These are phyloP conservation scores for Marsdenia floribunda DNA, from an alignment of 257 asterid genomes.

Conservation along the genomic window DNA sequence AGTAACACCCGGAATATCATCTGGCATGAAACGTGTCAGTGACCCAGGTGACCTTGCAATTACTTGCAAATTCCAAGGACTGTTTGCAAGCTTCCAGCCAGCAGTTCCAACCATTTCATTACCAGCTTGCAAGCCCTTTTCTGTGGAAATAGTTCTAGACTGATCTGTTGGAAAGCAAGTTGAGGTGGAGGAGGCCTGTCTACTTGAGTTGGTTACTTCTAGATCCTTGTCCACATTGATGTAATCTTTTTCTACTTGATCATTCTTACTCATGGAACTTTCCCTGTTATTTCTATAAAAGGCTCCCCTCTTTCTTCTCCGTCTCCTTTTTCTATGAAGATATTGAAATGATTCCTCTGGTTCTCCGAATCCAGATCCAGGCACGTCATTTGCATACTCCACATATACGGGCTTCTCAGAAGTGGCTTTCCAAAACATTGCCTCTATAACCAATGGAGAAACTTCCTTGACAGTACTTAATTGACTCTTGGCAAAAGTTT, in stretches of 20 bases:
- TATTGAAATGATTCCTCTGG: conserved; percentile 64
- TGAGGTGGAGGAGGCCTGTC: conserved; percentile 25
- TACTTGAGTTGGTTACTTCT: conserved; percentile 31
- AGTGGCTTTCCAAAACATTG: conserved; percentile 91
- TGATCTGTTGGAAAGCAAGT: conserved; percentile 27
- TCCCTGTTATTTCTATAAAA: conserved; percentile 52
- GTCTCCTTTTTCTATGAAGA: conserved; percentile 49
- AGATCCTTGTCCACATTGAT: conserved; percentile 23
- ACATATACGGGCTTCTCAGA: conserved; percentile 78
- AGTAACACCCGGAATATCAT: conserved; percentile 98
- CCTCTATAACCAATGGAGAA: conserved; percentile 64
- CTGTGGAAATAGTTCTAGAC: conserved; percentile 29
- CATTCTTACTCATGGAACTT: conserved; percentile 32
- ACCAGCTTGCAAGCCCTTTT: conserved; percentile 31
- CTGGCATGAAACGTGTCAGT: conserved; percentile 94
- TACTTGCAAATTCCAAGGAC: conserved; percentile 98
- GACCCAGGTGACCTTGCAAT: conserved; percentile 95
- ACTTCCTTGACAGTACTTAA: conserved; percentile 71
- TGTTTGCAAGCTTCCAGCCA: conserved; percentile 93
- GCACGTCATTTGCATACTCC: conserved; percentile 97
- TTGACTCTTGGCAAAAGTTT: conserved; percentile 63
- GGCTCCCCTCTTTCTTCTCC: conserved; percentile 62
- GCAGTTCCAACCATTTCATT: conserved; percentile 74
- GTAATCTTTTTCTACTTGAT: conserved; percentile 29
- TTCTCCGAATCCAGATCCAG: conserved; percentile 90